Base-by-base conservation (phyloP, 2,329 filamentous ascomycete genomes). In the Coniochaeta sp. region DNA sequence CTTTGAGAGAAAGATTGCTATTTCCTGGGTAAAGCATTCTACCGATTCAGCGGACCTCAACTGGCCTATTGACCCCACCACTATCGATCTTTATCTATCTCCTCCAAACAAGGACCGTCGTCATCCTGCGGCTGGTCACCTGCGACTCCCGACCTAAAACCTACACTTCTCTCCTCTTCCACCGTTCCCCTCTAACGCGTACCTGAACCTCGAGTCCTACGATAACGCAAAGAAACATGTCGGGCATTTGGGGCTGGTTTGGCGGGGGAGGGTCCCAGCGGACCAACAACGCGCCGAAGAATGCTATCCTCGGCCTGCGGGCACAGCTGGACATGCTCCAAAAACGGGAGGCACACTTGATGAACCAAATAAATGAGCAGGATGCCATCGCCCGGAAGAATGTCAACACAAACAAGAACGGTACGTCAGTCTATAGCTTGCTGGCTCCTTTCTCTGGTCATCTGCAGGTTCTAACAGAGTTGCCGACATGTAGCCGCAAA, bases 251-350 rank as follows among this genome's bases (percentile, higher is more conserved):
- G 89, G 86, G 89, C 78, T 97, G 93, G 91, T 96, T 97, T 74
- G 92, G 93, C 76, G 91, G 91, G 70, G 85, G 84, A 66, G 84
- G 85, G 69, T 87, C 88, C 68, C 88, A 92, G 78, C 91, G 91
- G 82, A 88, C 88, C 79, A 96, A 96, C 80, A 91, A 97, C 78
- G 89, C 87, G 62, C 91, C 95, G 61, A 99, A 99, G 84, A 95
- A 96, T 80, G 95, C 95, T 67, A 99, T 99, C 70, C 81, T 99
- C 60, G 85, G 85, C 62, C 80, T 99, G 71, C 87, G 95, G 68
- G 84, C 89, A 70, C 93, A 97, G 79, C 83, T 98, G 52, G 93
- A 97, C 69, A 98, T 98, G 93, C 83, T 99, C 72, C 91, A 96
- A 78, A 99, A 99, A 83, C 85, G 93, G 62, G 93, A 98, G 81